A percentile compares a stretch with the other conserved stretches of the same genome.
These are phyloP conservation scores for Exophiala sideris DNA, from an alignment of 2,329 filamentous ascomycete species.

Conservation along the genomic window DNA sequence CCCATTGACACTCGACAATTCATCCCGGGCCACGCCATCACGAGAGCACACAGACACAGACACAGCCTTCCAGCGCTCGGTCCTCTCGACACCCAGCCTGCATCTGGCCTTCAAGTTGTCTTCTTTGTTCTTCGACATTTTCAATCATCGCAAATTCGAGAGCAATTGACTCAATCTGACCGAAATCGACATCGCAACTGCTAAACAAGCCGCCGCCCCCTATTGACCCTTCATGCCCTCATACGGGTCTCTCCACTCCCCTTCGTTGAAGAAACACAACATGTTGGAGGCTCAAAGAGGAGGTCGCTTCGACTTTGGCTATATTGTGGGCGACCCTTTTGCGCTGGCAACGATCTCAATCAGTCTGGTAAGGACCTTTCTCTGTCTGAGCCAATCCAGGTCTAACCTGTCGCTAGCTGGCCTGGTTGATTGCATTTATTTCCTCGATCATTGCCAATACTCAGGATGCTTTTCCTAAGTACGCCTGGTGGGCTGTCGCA, in stretches of 20 bases:
- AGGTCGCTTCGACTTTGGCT: slow-evolving; percentile 66
- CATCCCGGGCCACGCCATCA: slow-evolving; percentile 10
- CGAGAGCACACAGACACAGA: not conserved
- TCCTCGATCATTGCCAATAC: slow-evolving; percentile 71
- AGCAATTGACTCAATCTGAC: not conserved
- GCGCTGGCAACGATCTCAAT: slow-evolving; percentile 93
- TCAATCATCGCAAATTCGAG: slow-evolving; percentile 5
- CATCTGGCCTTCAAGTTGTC: slow-evolving; percentile 12
- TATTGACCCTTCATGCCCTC: slow-evolving; percentile 59
- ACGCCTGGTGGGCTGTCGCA: slow-evolving; percentile 85
- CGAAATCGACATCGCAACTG: not conserved
- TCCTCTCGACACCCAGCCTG: slow-evolving; percentile 17
- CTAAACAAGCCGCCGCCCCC: slow-evolving; percentile 3
- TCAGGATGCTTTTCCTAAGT: slow-evolving; percentile 68
- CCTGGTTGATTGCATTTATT: slow-evolving; percentile 92
- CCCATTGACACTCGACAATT: slow-evolving; percentile 4
- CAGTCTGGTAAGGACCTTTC: slow-evolving; percentile 64
- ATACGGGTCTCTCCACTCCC: slow-evolving; percentile 69
- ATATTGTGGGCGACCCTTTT: slow-evolving; percentile 94
- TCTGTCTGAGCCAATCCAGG: not conserved
- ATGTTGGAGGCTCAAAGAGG: slow-evolving; percentile 32
- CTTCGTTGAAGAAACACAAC: slow-evolving; percentile 65
- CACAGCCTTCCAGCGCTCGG: slow-evolving; percentile 18
- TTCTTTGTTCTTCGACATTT: slow-evolving; percentile 3
- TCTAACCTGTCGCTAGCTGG: slow-evolving; percentile 67